Evolutionary conservation across 148 eudicot genomes (phyloP).

Genomic region (Fagopyrum homotropicum): DNA sequence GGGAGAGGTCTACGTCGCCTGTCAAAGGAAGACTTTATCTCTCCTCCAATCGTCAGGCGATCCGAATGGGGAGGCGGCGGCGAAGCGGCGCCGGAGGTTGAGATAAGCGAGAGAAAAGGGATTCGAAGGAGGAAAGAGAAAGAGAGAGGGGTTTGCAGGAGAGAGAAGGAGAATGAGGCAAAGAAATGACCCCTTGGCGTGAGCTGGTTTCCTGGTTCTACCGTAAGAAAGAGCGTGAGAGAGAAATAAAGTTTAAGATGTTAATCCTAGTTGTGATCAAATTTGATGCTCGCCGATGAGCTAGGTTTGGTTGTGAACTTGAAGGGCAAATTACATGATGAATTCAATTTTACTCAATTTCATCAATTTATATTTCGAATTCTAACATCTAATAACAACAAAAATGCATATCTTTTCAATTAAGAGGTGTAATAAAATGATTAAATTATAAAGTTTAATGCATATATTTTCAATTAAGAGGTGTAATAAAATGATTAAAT

Average conservation of each 20-base stretch:
- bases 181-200: constrained; percentile 1
- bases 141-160: constrained; percentile 16
- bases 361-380: not conserved
- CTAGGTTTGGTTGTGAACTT: not conserved
- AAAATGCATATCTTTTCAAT: no score
- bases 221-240: constrained; percentile 14
- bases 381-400: no score
- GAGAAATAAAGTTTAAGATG: constrained; percentile 2
- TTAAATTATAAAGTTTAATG: no score
- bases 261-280: not conserved
- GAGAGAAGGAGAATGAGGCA: constrained; percentile 12
- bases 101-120: not conserved
- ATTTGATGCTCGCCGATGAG: not conserved
- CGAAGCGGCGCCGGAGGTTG: constrained; percentile 1
- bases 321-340: not conserved
- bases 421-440: no score
- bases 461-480: no score
- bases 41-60: constrained; percentile 1
- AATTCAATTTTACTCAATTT: not conserved
- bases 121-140: constrained; percentile 9
- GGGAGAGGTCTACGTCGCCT: constrained; percentile 11
- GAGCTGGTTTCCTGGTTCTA: constrained; percentile 12
- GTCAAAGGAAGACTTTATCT: not conserved
- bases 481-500: no score
- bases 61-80: not conserved